phyloP scores from a whole-genome alignment of 495 filamentous ascomycete species.

The Wilcoxina mikolae region DNA sequence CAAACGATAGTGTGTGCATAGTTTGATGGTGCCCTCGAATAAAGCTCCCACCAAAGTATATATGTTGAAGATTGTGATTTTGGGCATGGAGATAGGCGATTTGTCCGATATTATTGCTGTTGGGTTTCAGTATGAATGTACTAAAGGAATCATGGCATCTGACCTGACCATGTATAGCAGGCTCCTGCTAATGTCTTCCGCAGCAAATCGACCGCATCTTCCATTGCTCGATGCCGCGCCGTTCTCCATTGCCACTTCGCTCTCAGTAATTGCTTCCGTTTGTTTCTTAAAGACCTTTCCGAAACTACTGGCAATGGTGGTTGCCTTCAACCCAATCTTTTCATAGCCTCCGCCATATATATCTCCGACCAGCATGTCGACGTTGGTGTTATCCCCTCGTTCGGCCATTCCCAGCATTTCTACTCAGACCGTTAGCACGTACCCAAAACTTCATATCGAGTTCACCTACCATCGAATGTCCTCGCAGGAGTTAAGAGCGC shows the following conservation, averaged over 20 bases:
- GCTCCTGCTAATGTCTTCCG: constrained; percentile 53
- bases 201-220: constrained; percentile 35
- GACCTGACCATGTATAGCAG: constrained; percentile 71
- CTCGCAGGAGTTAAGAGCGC: constrained; percentile 77
- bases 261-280: no score
- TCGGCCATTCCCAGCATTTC: constrained; percentile 68
- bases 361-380: constrained; percentile 96
- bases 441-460: neutral
- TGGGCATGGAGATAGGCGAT: constrained; percentile 91
- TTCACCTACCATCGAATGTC: constrained; percentile 76
- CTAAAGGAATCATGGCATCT: constrained; percentile 33
- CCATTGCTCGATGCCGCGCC: neutral
- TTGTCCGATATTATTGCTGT: constrained; percentile 92
- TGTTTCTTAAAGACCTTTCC: constrained; percentile 69
- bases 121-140: constrained; percentile 18
- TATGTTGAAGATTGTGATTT: constrained; percentile 75
- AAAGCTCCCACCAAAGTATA: constrained; percentile 95
- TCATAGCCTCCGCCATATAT: constrained; percentile 93
- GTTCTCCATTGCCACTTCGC: no score
- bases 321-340: constrained; percentile 88
- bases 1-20: constrained; percentile 90
- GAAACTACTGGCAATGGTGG: constrained; percentile 86
- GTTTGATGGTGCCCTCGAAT: constrained; percentile 84
- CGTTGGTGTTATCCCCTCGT: constrained; percentile 73
- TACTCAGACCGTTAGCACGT: neutral